Evolutionary conservation across 2,329 filamentous ascomycete species (phyloP), one percentile per base, ranked within the genome.

Genomic region (Lasiodiplodia sp.): DNA sequence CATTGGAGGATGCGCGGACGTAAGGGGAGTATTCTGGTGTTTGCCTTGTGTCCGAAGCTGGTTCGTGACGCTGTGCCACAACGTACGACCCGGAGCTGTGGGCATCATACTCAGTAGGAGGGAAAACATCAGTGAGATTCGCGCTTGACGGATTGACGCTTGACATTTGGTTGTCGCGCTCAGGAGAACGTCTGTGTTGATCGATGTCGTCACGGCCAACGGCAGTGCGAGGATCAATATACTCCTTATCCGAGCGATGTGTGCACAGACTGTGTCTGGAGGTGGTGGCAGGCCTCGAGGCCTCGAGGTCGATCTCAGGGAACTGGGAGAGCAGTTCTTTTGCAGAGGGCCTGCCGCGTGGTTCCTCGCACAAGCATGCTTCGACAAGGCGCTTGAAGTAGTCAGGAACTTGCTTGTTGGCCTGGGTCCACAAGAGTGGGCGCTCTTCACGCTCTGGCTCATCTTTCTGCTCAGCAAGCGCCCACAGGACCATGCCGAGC

Each of bases 401-500:
- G 14, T 85, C 83, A 0, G 96, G 96, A 10, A 96, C 86, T 31
- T 90, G 71, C 16, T 71, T 72, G 34, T 72, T 71, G 87, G 6
- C 88, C 80, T 31, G 79, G 76, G 4, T 84, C 81, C 91, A 81
- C 25, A 82, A 83, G 69, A 97, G 81, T 0, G 94, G 94, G 23
- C 92, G 87, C 52, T 87, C 87, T 69, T 92, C 90, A 23, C 88
- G 86, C 78, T 98, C 96, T 1, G 96, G 96, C 75, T 98, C 95
- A 75, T 98, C 95, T 68, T 94, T 88, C 72, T 95, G 88, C 76
- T 91, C 91, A 1, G 93, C 95, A 56, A 99, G 83, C 25, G 93
- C 93, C 93, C 95, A 99, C 2, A 99, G 83, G 2, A 97, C 94
- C 96, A 99, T 99, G 5, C 96, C 96, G 5, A 98, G 86, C 80